Evolutionary conservation across 768 basidiomycete genomes (phyloP), one percentile per base, ranked within the genome.

Genomic region (Amanita brunnescens): DNA sequence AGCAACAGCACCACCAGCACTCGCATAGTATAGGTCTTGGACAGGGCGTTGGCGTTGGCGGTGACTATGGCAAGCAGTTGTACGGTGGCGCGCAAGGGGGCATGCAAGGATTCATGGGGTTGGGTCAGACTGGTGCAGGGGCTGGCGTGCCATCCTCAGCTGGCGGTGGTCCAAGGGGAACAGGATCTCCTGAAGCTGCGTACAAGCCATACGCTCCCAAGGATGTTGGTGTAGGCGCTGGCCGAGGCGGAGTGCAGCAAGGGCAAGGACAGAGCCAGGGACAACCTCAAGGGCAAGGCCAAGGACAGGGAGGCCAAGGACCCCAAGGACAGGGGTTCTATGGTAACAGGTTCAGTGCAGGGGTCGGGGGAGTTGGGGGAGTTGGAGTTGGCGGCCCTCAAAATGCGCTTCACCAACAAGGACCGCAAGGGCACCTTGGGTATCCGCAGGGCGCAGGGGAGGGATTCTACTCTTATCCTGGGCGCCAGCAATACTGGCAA

Each of bases 201-300:
- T 89, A 87, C 68, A 89, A 90, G 61, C 81, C 85, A 9, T 89
- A 88, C 60, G 78, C 76, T 3, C 70, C 75, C 9, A 86, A 87
- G 70, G 87, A 85, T 51, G 78, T 78, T 34, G 72, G 75, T 2
- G 67, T 72, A 16, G 71, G 73, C 33, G 73, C 72, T 33, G 70
- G 74, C 29, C 72, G 70, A 18, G 70, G 69, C 8, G 64, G 70
- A 26, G 70, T 69, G 9, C 70, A 69, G 49, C 74, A 73, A 39
- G 72, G 71, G 29, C 65, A 66, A 49, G 68, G 63, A 3, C 81
- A 79, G 34, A 77, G 75, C 39, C 78, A 72, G 14, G 78, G 76
- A 26, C 77, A 79, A 47, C 76, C 79, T 46, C 77, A 73, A 49
- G 75, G 75, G 18, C 76, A 76, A 57, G 69, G 65, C 8, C 72